Base-by-base conservation (phyloP, 805 yeast genomes). In the Yamadazyma takamatsuzukensis region DNA sequence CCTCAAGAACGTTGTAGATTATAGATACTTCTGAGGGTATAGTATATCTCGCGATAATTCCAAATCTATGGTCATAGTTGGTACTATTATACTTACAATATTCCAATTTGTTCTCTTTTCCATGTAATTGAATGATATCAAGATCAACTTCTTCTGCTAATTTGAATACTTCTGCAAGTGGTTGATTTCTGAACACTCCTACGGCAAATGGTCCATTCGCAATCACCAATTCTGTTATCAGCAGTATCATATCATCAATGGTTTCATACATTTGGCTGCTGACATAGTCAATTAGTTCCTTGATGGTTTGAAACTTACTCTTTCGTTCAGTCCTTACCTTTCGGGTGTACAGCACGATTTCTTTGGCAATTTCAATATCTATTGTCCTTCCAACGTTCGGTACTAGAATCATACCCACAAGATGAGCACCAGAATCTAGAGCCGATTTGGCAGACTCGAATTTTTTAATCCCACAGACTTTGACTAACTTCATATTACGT, bases 121-220 rank as follows among this genome's bases (percentile, higher is more conserved):
- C 98, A 55, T 93, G 98, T 9, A 93, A 59, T 53, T 93, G 98
- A 1, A 93, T 83, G 16, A 86, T 61, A 55, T 93, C 97, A 3
- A 88, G 51, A 1, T 62, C 61, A 11, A 80, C 54, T 6, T 67
- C 70, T 2, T 51, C 42, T 0, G 70, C 68, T 2, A 70, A 47
- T 7, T 44, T 36, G 25, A 66, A 52, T 1, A 90, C 82, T 10
- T 80, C 83, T 2, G 73, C 79, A 3, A 82, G 48, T 0, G 80
- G 48, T 55, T 89, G 97, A 53, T 93, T 86, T 38, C 89, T 68
- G 61, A 90, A 87, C 3, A 90, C 98, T 1, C 97, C 98, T 2
- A 88, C 96, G 2, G 83, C 55, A 44, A 66, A 75, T 0, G 93
- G 93, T 0, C 88, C 85, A 23, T 61, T 56, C 28, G 55, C 61